Conservation (phyloP, 805 yeast genomes). For the Candida chauliodis region DNA sequence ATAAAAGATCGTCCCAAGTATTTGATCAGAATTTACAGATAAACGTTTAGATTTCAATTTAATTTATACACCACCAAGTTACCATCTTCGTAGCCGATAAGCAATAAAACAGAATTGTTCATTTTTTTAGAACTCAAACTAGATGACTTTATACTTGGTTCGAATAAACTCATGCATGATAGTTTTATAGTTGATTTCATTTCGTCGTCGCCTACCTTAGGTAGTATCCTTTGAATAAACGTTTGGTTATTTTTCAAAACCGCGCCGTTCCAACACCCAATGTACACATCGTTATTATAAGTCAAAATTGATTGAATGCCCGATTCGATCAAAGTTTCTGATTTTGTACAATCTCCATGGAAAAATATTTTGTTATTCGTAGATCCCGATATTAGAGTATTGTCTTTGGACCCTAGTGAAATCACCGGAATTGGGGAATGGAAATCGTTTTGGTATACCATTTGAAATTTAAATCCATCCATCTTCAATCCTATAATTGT, state of each 20-base stretch:
- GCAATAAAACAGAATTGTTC: conserved; percentile 3
- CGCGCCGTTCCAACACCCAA: conserved; percentile 51
- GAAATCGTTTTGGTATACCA: conserved; percentile 20
- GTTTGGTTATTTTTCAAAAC: background rate
- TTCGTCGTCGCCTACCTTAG: conserved; percentile 2
- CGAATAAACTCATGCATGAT: conserved; percentile 3
- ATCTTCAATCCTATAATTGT: conserved; percentile 32
- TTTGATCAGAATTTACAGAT: conserved; percentile 7
- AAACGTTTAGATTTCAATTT: background rate
- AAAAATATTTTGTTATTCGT: conserved; percentile 39
- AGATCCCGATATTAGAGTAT: conserved; percentile 43
- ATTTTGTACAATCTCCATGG: background rate
- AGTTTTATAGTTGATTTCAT: conserved; percentile 5
- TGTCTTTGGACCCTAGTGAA: conserved; percentile 32
- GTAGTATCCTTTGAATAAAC: conserved; percentile 8
- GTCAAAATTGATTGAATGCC: conserved; percentile 24
- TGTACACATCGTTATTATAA: conserved; percentile 20
- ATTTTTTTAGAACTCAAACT: conserved; percentile 7
- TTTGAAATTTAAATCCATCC: conserved; percentile 21
- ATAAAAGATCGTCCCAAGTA: conserved; percentile 15
- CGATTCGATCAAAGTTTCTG: conserved; percentile 13
- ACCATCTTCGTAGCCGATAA: conserved; percentile 57
- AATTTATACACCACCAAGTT: conserved; percentile 38
- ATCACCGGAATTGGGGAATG: conserved; percentile 58
- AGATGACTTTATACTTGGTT: background rate